Conservation (phyloP, 441 rosid species). For the Capsella rubella region DNA sequence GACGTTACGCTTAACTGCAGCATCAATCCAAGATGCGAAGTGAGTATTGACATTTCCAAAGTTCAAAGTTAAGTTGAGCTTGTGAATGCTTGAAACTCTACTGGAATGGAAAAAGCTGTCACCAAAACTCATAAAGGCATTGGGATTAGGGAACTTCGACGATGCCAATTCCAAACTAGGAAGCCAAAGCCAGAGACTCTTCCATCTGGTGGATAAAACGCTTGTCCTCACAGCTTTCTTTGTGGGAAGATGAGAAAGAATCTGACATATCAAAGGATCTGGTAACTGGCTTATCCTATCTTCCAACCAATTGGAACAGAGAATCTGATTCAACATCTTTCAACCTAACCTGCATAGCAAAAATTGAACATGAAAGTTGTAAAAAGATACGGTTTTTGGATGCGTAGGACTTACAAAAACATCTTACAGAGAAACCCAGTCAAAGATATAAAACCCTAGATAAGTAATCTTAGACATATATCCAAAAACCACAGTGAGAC, state of each 20-base stretch:
- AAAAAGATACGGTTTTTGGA: not conserved
- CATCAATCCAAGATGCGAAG: slow-evolving; percentile 20
- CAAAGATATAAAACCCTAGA: too few relatives aligned
- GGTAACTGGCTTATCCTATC: not conserved
- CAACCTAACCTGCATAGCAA: not conserved
- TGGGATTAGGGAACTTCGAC: too few relatives aligned
- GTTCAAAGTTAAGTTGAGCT: not conserved
- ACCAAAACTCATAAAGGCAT: not conserved
- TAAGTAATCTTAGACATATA: too few relatives aligned
- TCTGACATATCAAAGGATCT: not conserved
- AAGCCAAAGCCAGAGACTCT: slow-evolving; percentile 8
- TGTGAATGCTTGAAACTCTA: not conserved
- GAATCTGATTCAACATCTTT: not conserved
- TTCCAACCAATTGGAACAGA: not conserved
- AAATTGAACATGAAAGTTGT: not conserved
- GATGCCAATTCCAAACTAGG: not conserved
- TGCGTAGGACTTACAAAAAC: not conserved
- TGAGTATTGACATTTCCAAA: not conserved
- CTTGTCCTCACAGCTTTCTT: not conserved
- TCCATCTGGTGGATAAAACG: slow-evolving; percentile 1
- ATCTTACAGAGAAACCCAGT: too few relatives aligned
- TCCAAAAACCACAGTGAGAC: too few relatives aligned
- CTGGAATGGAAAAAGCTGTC: not conserved
- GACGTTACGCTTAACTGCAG: slow-evolving; percentile 6
- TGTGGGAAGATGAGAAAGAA: not conserved